phyloP scores from a whole-genome alignment of 2,329 filamentous ascomycete genomes.

The Sordariomycetes sp. region DNA sequence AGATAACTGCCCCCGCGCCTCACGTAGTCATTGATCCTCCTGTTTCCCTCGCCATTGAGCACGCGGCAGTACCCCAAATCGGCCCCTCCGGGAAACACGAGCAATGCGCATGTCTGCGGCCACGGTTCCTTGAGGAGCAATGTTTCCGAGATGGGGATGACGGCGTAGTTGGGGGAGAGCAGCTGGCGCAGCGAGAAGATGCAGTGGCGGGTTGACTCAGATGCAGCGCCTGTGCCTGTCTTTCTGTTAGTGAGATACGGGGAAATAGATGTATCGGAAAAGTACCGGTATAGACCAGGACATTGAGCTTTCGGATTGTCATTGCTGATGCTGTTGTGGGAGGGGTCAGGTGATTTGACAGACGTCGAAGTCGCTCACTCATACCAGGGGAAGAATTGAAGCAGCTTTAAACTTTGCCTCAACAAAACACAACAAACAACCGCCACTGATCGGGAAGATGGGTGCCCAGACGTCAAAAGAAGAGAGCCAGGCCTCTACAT shows the following conservation, averaged over 20 bases:
- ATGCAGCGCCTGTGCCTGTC: constrained; percentile 74
- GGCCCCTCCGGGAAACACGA: constrained; percentile 91
- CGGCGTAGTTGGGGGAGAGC: constrained; percentile 83
- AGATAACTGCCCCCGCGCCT: constrained; percentile 78
- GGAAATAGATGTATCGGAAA: constrained; percentile 6
- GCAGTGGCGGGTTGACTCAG: constrained; percentile 83
- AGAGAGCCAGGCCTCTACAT: background rate
- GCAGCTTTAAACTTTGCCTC: no score
- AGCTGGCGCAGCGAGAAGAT: constrained; percentile 78
- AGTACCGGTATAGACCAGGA: constrained; percentile 84
- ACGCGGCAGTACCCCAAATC: constrained; percentile 84
- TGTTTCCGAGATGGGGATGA: constrained; percentile 72
- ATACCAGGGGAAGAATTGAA: no score
- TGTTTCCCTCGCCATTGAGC: constrained; percentile 82
- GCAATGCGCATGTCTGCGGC: constrained; percentile 74
- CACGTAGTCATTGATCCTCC: constrained; percentile 75
- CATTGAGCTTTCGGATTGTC: constrained; percentile 68
- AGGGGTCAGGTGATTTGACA: constrained; percentile 3
- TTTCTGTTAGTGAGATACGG: constrained; percentile 6
- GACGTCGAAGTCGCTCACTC: constrained; percentile 2
- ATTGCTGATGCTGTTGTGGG: constrained; percentile 29
- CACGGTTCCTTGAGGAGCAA: constrained; percentile 87
- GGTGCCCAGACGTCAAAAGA: background rate
- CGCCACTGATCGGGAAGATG: no score
- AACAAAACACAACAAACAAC: no score